Percentiles rank a stretch among this genome's conserved stretches.
These are phyloP conservation scores for Pseudogymnoascus sp. DNA, from an alignment of 2,329 filamentous ascomycete species.

Conservation along the genomic window DNA sequence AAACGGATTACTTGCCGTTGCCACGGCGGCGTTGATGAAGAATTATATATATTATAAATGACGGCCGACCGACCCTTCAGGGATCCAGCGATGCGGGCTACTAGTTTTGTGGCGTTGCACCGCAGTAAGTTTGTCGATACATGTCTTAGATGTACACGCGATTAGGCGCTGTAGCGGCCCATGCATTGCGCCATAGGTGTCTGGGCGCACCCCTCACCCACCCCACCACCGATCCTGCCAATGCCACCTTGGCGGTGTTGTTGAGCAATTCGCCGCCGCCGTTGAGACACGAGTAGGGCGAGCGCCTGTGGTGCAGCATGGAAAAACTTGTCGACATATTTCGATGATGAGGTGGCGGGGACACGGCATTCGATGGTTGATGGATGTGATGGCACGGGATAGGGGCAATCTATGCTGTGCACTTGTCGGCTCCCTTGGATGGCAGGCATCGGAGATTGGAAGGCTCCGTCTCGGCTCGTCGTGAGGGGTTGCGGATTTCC, in stretches of 20 bases:
- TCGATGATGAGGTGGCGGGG: background rate
- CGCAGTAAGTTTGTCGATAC: background rate
- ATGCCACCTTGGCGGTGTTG: background rate
- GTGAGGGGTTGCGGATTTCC: slow-evolving; percentile 1
- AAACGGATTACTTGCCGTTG: background rate
- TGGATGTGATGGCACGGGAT: background rate
- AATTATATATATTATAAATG: slow-evolving; percentile 8
- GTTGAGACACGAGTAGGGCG: background rate
- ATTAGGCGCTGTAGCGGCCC: slow-evolving; percentile 1
- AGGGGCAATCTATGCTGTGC: slow-evolving; percentile 5
- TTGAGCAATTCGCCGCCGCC: slow-evolving; percentile 5
- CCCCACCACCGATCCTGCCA: background rate
- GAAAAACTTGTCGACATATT: background rate
- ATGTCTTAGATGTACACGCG: slow-evolving; percentile 6
- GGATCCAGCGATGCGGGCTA: background rate
- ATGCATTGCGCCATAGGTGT: background rate
- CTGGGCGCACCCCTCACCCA: background rate
- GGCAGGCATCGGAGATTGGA: background rate
- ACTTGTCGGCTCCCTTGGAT: background rate
- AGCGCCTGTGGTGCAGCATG: background rate
- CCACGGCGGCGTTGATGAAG: background rate
- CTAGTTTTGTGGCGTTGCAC: slow-evolving; percentile 2
- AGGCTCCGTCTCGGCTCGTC: background rate
- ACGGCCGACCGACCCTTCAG: background rate
- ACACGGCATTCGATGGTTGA: background rate